phyloP scores from a whole-genome alignment of 257 asterid genomes.

The Nemophila menziesii region DNA sequence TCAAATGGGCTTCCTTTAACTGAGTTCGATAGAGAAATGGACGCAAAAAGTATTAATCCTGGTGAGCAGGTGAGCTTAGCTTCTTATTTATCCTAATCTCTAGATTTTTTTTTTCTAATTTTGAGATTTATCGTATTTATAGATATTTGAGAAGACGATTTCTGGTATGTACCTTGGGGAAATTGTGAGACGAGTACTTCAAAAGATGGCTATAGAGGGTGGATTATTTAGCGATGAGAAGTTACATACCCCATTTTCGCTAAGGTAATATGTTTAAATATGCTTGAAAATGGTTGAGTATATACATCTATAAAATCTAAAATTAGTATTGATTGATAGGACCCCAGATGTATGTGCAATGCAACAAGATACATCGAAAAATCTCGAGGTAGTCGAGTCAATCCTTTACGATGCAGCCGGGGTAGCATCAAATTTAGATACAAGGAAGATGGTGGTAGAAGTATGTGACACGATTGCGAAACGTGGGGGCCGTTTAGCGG shows the following conservation, averaged over 20 bases:
- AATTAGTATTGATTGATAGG: constrained; percentile 37
- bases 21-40: constrained; percentile 66
- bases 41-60: constrained; percentile 67
- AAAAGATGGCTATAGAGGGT: constrained; percentile 46
- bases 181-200: constrained; percentile 56
- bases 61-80: constrained; percentile 51
- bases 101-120: background rate
- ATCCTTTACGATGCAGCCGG: constrained; percentile 41
- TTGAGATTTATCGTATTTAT: constrained; percentile 4
- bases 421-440: constrained; percentile 36
- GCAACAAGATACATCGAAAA: constrained; percentile 61
- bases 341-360: constrained; percentile 65
- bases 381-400: constrained; percentile 51
- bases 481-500: constrained; percentile 72
- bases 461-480: constrained; percentile 50
- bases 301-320: too few relatives aligned
- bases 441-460: constrained; percentile 38
- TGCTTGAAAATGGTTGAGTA: background rate
- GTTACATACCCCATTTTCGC: constrained; percentile 39
- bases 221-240: constrained; percentile 52
- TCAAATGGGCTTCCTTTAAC: constrained; percentile 63
- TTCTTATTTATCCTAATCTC: background rate
- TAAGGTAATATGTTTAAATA: constrained; percentile 33
- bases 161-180: constrained; percentile 90
- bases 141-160: constrained; percentile 73